Percentiles rank a stretch among this genome's conserved stretches.
phyloP scores from a whole-genome alignment of 2,329 filamentous ascomycete genomes.

The Nothopassalora personata region DNA sequence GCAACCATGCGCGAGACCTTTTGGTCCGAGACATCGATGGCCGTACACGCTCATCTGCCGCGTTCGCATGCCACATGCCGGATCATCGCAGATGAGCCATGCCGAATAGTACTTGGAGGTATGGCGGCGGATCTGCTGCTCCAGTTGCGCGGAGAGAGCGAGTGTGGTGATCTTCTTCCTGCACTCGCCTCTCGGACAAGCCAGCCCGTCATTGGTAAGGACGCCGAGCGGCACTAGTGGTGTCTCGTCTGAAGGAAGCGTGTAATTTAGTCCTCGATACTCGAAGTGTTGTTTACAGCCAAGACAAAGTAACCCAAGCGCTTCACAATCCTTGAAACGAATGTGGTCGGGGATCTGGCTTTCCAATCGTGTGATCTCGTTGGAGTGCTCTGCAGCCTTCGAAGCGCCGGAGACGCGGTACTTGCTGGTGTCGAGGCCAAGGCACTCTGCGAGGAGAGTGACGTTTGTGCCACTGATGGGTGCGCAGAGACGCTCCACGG shows the following conservation, averaged over 20 bases:
- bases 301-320: conserved; percentile 74
- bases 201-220: conserved; percentile 68
- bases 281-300: conserved; percentile 65
- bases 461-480: conserved; percentile 92
- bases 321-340: conserved; percentile 75
- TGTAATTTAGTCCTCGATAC: conserved; percentile 67
- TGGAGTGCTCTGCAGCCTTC: conserved; percentile 50
- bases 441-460: conserved; percentile 81
- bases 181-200: conserved; percentile 63
- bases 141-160: conserved; percentile 78
- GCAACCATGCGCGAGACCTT: conserved; percentile 78
- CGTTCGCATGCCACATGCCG: conserved; percentile 78
- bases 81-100: conserved; percentile 85
- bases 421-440: conserved; percentile 84
- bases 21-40: conserved; percentile 79
- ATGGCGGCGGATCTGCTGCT: conserved; percentile 72
- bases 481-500: conserved; percentile 93
- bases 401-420: conserved; percentile 64
- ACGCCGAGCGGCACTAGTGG: conserved; percentile 44
- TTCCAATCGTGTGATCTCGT: conserved; percentile 82
- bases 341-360: conserved; percentile 89
- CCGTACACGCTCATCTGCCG: conserved; percentile 92
- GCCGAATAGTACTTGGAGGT: conserved; percentile 85
- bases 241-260: conserved; percentile 24
- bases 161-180: conserved; percentile 60